A percentile compares a stretch with the other conserved stretches of the same genome.
phyloP scores from a whole-genome alignment of 1,284 basidiomycete species.

The Prillingera fragicola region DNA sequence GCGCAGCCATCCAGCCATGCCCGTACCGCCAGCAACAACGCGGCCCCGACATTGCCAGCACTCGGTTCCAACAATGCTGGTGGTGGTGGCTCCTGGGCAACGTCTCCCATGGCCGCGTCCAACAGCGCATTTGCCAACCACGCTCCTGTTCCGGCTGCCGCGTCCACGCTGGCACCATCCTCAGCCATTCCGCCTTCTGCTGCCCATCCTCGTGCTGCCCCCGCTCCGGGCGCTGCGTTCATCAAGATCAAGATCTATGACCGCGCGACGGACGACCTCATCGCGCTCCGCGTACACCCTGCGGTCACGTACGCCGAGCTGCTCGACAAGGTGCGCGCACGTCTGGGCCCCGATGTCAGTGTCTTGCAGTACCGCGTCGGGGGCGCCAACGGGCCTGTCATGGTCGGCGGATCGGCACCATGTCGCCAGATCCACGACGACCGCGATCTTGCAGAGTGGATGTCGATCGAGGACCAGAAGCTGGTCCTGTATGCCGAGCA shows the following conservation, averaged over 20 bases:
- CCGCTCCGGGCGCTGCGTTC: conserved; percentile 56
- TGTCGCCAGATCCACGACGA: conserved; percentile 67
- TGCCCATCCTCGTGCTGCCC: conserved; percentile 22
- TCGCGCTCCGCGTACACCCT: conserved; percentile 97
- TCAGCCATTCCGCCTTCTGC: too few relatives aligned
- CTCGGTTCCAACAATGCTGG: too few relatives aligned
- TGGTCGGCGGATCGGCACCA: conserved; percentile 50
- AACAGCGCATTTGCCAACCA: too few relatives aligned
- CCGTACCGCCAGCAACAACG: too few relatives aligned
- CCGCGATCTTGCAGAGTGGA: conserved; percentile 68
- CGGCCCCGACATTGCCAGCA: too few relatives aligned
- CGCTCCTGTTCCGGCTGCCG: too few relatives aligned
- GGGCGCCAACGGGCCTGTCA: too few relatives aligned
- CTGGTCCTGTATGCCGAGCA: conserved; percentile 73
- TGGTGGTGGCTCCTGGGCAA: too few relatives aligned
- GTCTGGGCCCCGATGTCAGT: conserved; percentile 70
- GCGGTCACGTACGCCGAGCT: conserved; percentile 76
- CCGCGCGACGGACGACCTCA: conserved; percentile 81
- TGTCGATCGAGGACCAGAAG: conserved; percentile 71
- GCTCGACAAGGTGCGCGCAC: conserved; percentile 81
- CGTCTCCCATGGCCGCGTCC: too few relatives aligned
- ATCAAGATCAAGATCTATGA: conserved; percentile 98
- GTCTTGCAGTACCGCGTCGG: conserved; percentile 70
- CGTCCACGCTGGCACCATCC: too few relatives aligned
- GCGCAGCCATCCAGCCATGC: too few relatives aligned